Evolutionary conservation across 768 basidiomycete species (phyloP), one percentile per base, ranked within the genome.

Genomic region (Podaxis pistillaris): DNA sequence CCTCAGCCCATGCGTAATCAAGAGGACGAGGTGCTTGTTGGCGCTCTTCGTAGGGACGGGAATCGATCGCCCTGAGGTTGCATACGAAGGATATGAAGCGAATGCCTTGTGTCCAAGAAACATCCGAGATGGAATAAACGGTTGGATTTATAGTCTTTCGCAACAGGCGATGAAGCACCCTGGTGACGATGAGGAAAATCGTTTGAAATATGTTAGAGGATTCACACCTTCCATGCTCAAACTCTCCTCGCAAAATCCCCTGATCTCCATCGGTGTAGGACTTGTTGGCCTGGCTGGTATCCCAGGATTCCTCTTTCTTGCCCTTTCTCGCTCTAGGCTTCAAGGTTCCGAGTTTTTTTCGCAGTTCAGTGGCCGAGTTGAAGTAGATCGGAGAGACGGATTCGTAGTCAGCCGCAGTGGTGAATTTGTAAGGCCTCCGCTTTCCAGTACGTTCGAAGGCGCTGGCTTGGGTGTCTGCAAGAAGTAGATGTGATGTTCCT

Each of bases 351-450:
- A 84, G 64, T 64, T 80, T 84, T 44, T 33, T 33, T 33, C 33
- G 55, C 9, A 85, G 68, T 17, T 77, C 75, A 0, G 70, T 53
- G 3, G n/a, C 19, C 7, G 64, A 67, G 52, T 55, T 15, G 56
- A 85, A 85, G 47, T 73, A 68, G 37, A 84, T 81, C 0, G 83
- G 83, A 0, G 83, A 85, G 7, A 85, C 65, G 0, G 83, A 84
- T 28, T 76, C 72, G 58, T 81, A 83, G 8, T 76, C 66, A 4
- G 56, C 58, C 3, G 71, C 63, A 5, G 41, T 65, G 70, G 24
- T 59, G 28, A 15, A 55, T 2, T 1, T 33, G n/a, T 68, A 65
- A 36, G 38, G 66, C 47, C 8, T 44, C 11, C 28, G 24, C 15
- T 51, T 38, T 33, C 15, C 49, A 26, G 46, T 50, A 12, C 67